These are phyloP conservation scores for Penicillium lagena DNA, from an alignment of 495 filamentous ascomycete genomes.

Conservation along the genomic window DNA sequence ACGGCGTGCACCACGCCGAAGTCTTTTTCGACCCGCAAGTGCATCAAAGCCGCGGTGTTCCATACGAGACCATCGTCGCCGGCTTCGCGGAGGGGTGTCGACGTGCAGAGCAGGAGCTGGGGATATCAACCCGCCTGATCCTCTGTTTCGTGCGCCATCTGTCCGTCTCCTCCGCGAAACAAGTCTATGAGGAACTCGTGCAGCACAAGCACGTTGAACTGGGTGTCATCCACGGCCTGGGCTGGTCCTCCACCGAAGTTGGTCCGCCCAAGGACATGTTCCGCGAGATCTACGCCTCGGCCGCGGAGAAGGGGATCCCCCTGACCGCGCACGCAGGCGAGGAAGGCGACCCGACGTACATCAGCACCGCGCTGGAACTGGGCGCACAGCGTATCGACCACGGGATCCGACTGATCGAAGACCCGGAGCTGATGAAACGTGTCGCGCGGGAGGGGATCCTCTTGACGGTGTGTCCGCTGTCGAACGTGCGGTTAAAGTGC, in stretches of 20 bases:
- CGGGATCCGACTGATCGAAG: slow-evolving; percentile 59
- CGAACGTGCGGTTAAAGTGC: slow-evolving; percentile 61
- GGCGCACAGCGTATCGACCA: slow-evolving; percentile 63
- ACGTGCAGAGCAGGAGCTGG: slow-evolving; percentile 56
- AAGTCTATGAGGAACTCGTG: slow-evolving; percentile 42
- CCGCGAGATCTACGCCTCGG: slow-evolving; percentile 50
- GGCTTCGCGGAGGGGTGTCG: slow-evolving; percentile 54
- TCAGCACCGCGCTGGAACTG: slow-evolving; percentile 57
- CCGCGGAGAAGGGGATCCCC: slow-evolving; percentile 41
- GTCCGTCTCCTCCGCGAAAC: slow-evolving; percentile 44
- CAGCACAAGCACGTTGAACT: slow-evolving; percentile 43
- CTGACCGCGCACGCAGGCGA: slow-evolving; percentile 70
- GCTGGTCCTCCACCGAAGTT: slow-evolving; percentile 60
- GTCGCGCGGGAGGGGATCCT: slow-evolving; percentile 51
- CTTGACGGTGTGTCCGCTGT: slow-evolving; percentile 66
- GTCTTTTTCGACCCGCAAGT: slow-evolving; percentile 79
- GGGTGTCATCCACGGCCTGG: slow-evolving; percentile 54
- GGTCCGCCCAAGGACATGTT: slow-evolving; percentile 59
- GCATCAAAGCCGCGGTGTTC: slow-evolving; percentile 57
- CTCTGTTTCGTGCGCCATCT: slow-evolving; percentile 67
- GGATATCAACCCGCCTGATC: slow-evolving; percentile 56
- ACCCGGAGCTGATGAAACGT: slow-evolving; percentile 49
- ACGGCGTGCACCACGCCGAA: slow-evolving; percentile 68
- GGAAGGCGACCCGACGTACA: slow-evolving; percentile 64
- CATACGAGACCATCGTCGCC: slow-evolving; percentile 50